phyloP scores from a whole-genome alignment of 371 early-diverging fungal genomes.

The Syncephalastrum racemosum region DNA sequence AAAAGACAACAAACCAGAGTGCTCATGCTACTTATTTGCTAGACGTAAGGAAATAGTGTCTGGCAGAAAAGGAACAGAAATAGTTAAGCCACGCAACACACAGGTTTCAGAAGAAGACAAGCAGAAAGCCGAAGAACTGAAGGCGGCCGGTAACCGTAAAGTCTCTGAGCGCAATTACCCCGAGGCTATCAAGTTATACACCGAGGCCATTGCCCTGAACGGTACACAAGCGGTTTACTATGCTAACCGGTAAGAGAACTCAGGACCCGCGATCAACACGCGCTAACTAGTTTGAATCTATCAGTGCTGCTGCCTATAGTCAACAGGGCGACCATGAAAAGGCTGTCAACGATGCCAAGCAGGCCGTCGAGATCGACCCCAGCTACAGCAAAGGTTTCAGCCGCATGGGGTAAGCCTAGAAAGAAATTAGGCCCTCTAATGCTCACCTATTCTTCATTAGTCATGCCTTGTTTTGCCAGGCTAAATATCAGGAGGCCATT shows the following conservation, averaged over 20 bases:
- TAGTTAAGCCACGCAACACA: conserved; percentile 8
- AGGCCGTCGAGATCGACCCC: conserved; percentile 85
- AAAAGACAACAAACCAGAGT: neutral
- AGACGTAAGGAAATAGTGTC: neutral
- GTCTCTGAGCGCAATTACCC: conserved; percentile 80
- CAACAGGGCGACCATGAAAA: conserved; percentile 84
- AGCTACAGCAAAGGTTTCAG: conserved; percentile 91
- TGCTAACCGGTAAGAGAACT: conserved; percentile 77
- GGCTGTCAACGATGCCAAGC: conserved; percentile 86
- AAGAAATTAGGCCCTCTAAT: neutral
- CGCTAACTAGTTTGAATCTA: neutral
- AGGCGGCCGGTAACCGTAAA: conserved; percentile 82
- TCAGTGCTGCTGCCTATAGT: conserved; percentile 92
- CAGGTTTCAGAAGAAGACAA: conserved; percentile 59
- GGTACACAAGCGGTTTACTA: conserved; percentile 88
- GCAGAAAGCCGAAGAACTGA: conserved; percentile 83
- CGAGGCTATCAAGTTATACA: conserved; percentile 86
- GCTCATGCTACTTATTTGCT: conserved; percentile 1
- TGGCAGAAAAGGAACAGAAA: neutral
- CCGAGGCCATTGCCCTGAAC: conserved; percentile 88
- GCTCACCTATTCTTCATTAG: conserved; percentile 29
- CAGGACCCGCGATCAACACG: neutral
- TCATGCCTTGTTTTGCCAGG: conserved; percentile 88
- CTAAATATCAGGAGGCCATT: conserved; percentile 80
- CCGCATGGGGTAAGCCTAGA: conserved; percentile 76